These are phyloP conservation scores for Moricandia moricandioides DNA, from an alignment of 345 rosid species.

Conservation along the genomic window DNA sequence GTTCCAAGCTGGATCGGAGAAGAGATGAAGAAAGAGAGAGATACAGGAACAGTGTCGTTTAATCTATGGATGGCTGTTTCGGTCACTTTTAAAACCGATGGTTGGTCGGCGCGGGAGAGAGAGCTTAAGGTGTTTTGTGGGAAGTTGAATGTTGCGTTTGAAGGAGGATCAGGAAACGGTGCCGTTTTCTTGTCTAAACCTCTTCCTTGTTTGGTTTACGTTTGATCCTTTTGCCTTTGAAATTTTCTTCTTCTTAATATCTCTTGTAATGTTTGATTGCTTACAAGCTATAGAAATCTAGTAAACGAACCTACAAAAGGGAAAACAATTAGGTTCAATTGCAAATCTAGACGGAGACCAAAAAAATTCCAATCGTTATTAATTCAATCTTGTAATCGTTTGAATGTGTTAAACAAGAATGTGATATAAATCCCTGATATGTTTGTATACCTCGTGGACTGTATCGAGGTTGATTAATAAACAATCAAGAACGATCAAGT, in stretches of 20 bases:
- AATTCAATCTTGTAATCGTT: not conserved
- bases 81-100: conserved; percentile 34
- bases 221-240: conserved; percentile 15
- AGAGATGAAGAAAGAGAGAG: conserved; percentile 38
- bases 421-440: not conserved
- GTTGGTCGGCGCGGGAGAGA: conserved; percentile 38
- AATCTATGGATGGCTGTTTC: conserved; percentile 30
- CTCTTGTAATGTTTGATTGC: conserved; percentile 10
- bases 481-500: not conserved
- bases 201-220: conserved; percentile 36
- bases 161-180: conserved; percentile 28
- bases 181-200: conserved; percentile 34
- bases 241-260: not conserved
- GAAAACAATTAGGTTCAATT: not conserved
- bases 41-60: conserved; percentile 37
- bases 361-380: not conserved
- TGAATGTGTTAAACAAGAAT: not conserved
- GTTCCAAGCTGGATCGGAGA: conserved; percentile 37
- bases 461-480: not conserved
- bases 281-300: not conserved
- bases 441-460: not conserved
- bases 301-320: not conserved
- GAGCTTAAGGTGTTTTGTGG: conserved; percentile 40
- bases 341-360: not conserved
- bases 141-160: conserved; percentile 28